phyloP scores from a whole-genome alignment of 2,329 filamentous ascomycete genomes.

The Phyllosticta citribraziliensis region DNA sequence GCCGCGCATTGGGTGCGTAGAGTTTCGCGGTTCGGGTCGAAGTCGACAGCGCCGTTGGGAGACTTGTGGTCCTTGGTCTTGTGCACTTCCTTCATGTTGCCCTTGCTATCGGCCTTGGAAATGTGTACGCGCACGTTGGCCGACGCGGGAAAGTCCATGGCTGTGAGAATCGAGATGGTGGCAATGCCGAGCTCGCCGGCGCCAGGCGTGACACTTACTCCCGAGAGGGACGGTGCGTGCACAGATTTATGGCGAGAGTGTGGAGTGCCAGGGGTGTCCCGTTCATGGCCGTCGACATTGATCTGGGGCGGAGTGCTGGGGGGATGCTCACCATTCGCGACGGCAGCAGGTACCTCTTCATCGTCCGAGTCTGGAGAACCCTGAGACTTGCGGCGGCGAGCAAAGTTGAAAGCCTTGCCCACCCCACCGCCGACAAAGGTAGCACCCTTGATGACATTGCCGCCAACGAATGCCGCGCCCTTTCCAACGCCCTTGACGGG shows the following conservation, averaged over 20 bases:
- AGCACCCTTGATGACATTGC: slow-evolving; percentile 78
- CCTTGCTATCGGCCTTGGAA: slow-evolving; percentile 35
- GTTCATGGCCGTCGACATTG: slow-evolving; percentile 20
- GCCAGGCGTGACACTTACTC: slow-evolving; percentile 32
- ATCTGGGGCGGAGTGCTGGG: slow-evolving; percentile 18
- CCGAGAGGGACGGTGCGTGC: slow-evolving; percentile 32
- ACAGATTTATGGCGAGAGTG: slow-evolving; percentile 27
- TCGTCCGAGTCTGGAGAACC: slow-evolving; percentile 33
- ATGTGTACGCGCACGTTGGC: slow-evolving; percentile 72
- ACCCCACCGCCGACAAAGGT: slow-evolving; percentile 84
- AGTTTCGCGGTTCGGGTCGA: slow-evolving; percentile 54
- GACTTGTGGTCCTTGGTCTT: slow-evolving; percentile 90
- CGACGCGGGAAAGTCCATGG: slow-evolving; percentile 64
- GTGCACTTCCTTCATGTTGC: slow-evolving; percentile 60
- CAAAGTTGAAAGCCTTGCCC: slow-evolving; percentile 31
- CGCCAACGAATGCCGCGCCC: slow-evolving; percentile 61
- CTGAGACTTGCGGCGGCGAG: slow-evolving; percentile 51
- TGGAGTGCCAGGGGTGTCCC: slow-evolving; percentile 12
- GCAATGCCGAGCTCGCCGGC: slow-evolving; percentile 62
- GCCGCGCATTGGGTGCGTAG: slow-evolving; percentile 71
- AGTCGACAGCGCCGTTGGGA: slow-evolving; percentile 49
- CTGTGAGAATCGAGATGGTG: slow-evolving; percentile 68
- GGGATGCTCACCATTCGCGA: slow-evolving; percentile 20
- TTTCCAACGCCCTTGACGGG: slow-evolving; percentile 88
- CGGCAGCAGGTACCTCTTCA: slow-evolving; percentile 32